Evolutionary conservation across 73 alveolate species (phyloP).

Genomic region (Paramecium bursaria): DNA sequence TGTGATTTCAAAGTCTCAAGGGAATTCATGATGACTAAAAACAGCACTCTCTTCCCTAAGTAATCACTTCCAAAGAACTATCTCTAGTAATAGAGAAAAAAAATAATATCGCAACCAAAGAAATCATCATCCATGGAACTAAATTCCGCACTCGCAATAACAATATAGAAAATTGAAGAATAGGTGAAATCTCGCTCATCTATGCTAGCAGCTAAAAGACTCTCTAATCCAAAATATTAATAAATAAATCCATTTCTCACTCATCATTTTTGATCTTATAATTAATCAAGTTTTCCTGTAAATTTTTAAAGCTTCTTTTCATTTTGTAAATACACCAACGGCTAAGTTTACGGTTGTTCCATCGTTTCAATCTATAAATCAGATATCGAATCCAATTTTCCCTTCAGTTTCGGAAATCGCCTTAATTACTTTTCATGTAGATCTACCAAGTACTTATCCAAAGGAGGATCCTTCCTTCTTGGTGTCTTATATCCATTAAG

Average conservation of each 20-base stretch:
- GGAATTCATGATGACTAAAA: constrained; percentile 19
- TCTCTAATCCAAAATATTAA: background rate
- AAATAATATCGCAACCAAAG: no score
- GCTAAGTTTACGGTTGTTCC: background rate
- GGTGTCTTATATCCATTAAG: background rate
- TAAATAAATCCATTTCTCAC: background rate
- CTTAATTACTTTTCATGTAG: constrained; percentile 2
- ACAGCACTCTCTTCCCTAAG: constrained; percentile 16
- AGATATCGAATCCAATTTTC: no score
- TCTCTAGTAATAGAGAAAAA: background rate
- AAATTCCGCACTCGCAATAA: background rate
- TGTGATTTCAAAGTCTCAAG: constrained; percentile 31
- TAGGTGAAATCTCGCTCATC: background rate
- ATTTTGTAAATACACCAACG: background rate
- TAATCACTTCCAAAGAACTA: background rate
- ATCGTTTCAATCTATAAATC: no score
- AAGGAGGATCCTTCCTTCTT: background rate
- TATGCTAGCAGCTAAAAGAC: background rate
- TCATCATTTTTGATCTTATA: background rate
- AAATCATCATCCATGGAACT: no score
- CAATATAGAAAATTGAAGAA: background rate
- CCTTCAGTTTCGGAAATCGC: constrained; percentile 5
- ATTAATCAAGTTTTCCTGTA: no score
- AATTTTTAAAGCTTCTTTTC: no score
- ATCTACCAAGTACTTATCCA: constrained; percentile 1